Conservation (phyloP, 345 rosid species). For the Eucalyptus curtisii region DNA sequence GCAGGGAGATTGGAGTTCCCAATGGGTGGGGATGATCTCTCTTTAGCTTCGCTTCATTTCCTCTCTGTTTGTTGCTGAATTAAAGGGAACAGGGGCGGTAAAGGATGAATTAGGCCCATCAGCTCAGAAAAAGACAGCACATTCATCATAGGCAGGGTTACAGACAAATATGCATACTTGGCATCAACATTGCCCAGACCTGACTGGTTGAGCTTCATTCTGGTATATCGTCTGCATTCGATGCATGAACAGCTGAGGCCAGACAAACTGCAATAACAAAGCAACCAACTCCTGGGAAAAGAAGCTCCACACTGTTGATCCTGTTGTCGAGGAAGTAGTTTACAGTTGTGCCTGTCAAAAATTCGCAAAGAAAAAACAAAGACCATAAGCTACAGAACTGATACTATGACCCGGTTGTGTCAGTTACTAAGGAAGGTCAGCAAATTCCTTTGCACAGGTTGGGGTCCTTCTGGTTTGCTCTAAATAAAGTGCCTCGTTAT, state of each 20-base stretch:
- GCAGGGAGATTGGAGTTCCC: constrained; percentile 9
- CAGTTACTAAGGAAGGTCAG: background rate
- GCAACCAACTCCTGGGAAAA: constrained; percentile 77
- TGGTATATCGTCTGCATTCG: constrained; percentile 51
- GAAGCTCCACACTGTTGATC: constrained; percentile 56
- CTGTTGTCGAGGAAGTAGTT: constrained; percentile 75
- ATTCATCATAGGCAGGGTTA: constrained; percentile 9
- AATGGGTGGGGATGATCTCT: background rate
- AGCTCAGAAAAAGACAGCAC: background rate
- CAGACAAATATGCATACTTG: background rate
- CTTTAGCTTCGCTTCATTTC: background rate
- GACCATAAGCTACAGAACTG: background rate
- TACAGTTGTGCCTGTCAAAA: constrained; percentile 48
- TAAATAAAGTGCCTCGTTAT: background rate
- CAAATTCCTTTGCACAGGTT: background rate
- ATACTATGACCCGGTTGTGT: background rate
- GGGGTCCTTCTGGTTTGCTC: background rate
- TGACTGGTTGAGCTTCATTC: constrained; percentile 34
- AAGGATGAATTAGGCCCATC: background rate
- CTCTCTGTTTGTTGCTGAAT: background rate
- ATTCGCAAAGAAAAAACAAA: background rate
- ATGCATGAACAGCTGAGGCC: constrained; percentile 68
- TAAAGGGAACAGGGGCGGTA: background rate
- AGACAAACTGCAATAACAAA: constrained; percentile 69
- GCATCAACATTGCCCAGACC: constrained; percentile 5